A percentile compares a stretch with the other conserved stretches of the same genome.
Conservation (phyloP, 2,329 filamentous ascomycete species). For the Helotiales sp. region DNA sequence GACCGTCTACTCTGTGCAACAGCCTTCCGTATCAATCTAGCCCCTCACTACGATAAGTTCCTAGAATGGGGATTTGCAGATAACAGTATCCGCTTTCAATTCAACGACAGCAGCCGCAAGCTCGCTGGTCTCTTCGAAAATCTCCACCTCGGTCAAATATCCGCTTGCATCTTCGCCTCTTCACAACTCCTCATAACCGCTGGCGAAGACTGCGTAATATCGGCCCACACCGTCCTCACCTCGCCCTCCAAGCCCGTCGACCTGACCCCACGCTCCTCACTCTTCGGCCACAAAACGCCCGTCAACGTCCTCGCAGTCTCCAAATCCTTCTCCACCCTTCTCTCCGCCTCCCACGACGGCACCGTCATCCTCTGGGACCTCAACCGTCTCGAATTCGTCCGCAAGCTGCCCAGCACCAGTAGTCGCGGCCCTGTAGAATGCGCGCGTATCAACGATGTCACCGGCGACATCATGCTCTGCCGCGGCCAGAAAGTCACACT, state of each 20-base stretch:
- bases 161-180: conserved; percentile 82
- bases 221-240: conserved; percentile 76
- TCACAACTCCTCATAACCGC: conserved; percentile 90
- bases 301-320: conserved; percentile 84
- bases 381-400: conserved; percentile 85
- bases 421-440: conserved; percentile 65
- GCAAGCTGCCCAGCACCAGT: conserved; percentile 62
- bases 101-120: conserved; percentile 80
- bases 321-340: conserved; percentile 83
- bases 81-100: conserved; percentile 89
- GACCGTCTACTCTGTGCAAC: conserved; percentile 85
- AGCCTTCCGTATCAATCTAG: conserved; percentile 84
- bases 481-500: conserved; percentile 75
- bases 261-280: conserved; percentile 74
- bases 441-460: conserved; percentile 86
- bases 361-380: conserved; percentile 92
- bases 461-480: conserved; percentile 87
- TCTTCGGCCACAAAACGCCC: conserved; percentile 89
- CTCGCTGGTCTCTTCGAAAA: conserved; percentile 90
- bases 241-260: conserved; percentile 73
- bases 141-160: conserved; percentile 88
- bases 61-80: conserved; percentile 97
- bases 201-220: conserved; percentile 89
- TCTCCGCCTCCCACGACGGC: conserved; percentile 83
- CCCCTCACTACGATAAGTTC: conserved; percentile 85